Evolutionary conservation across 352 stramenopile species (phyloP).

Genomic region (Pythium rishiriense): DNA sequence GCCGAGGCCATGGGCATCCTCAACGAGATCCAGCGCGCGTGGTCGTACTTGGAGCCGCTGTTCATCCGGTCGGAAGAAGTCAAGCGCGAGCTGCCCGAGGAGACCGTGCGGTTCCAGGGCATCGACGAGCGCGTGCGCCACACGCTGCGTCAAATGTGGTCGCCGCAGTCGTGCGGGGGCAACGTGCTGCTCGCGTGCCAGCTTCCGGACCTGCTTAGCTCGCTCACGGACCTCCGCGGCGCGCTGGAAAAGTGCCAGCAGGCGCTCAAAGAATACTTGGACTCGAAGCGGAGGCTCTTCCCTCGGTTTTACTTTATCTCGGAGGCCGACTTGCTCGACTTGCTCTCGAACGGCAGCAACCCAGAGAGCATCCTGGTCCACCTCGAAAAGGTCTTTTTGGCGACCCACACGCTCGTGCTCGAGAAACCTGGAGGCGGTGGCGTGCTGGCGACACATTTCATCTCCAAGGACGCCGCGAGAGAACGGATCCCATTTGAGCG

Average conservation of each 20-base stretch:
- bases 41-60: constrained; percentile 94
- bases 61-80: constrained; percentile 96
- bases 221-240: constrained; percentile 73
- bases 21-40: constrained; percentile 94
- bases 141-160: constrained; percentile 78
- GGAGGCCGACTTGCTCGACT: constrained; percentile 92
- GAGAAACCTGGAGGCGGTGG: constrained; percentile 37
- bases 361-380: constrained; percentile 90
- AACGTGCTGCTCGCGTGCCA: constrained; percentile 86
- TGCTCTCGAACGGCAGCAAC: constrained; percentile 91
- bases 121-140: constrained; percentile 83
- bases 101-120: constrained; percentile 83
- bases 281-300: constrained; percentile 91
- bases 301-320: constrained; percentile 97
- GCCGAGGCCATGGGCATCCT: constrained; percentile 88
- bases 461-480: constrained; percentile 88
- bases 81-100: constrained; percentile 91
- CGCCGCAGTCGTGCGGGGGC: constrained; percentile 45
- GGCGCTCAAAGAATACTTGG: constrained; percentile 93
- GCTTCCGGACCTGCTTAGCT: constrained; percentile 68
- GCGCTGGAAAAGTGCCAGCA: constrained; percentile 93
- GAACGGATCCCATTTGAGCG: constrained; percentile 91
- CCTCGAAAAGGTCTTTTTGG: constrained; percentile 88
- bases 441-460: constrained; percentile 82
- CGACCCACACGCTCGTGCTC: constrained; percentile 64